These are phyloP conservation scores for Diaporthe sp. DNA, from an alignment of 2,329 filamentous ascomycete genomes.

Conservation along the genomic window DNA sequence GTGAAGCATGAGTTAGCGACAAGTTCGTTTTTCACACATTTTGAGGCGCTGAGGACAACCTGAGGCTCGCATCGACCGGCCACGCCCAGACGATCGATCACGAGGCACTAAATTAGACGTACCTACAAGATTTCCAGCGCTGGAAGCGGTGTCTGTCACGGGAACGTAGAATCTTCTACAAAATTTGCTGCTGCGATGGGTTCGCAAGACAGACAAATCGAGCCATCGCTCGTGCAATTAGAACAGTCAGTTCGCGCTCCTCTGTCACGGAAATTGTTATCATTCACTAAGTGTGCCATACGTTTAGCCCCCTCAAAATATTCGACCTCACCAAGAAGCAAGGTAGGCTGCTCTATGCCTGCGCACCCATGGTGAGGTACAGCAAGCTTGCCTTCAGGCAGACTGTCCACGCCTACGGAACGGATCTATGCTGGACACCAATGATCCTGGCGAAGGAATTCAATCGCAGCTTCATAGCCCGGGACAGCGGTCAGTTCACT, in stretches of 20 bases:
- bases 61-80: not conserved
- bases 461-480: slow-evolving; percentile 70
- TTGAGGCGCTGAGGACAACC: not conserved
- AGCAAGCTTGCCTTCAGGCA: slow-evolving; percentile 78
- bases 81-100: not conserved
- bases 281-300: not conserved
- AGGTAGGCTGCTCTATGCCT: slow-evolving; percentile 67
- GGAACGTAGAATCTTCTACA: not conserved
- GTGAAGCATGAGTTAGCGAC: not conserved
- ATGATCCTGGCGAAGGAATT: slow-evolving; percentile 80
- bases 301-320: slow-evolving; percentile 66
- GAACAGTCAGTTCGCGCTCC: slow-evolving; percentile 7
- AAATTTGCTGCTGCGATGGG: not conserved
- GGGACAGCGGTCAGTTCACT: slow-evolving; percentile 66
- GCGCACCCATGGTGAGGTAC: slow-evolving; percentile 78
- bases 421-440: slow-evolving; percentile 78
- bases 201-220: not conserved
- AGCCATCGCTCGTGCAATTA: not conserved
- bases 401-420: slow-evolving; percentile 73
- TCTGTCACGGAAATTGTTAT: not conserved
- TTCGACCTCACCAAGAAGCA: slow-evolving; percentile 67
- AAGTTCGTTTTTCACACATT: not conserved
- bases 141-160: not conserved
- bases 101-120: not conserved
- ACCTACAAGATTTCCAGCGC: not conserved